Evolutionary conservation across 805 yeast genomes (phyloP).

Genomic region (Osmozyma mogii): DNA sequence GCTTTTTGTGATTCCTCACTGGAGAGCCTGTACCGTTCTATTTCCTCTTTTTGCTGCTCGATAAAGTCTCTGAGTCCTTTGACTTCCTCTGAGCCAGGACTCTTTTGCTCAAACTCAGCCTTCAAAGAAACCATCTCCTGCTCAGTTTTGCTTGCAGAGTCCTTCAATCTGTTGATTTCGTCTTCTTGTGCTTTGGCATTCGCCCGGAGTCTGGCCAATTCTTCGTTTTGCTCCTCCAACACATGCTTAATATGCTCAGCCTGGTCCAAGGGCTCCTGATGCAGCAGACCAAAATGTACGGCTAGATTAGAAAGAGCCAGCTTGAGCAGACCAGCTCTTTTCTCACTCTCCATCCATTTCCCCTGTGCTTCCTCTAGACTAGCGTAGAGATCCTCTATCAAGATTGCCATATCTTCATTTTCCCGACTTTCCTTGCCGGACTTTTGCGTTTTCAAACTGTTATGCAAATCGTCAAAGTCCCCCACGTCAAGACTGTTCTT

Average conservation of each 20-base stretch:
- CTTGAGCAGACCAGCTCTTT: constrained; percentile 3
- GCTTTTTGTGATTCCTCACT: no score
- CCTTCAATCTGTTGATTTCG: constrained; percentile 15
- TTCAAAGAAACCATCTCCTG: constrained; percentile 21
- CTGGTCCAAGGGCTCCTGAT: constrained; percentile 1
- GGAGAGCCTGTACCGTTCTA: no score
- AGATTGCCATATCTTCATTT: constrained; percentile 26
- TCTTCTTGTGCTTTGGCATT: no score
- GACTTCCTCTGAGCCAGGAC: no score
- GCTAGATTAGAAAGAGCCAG: constrained; percentile 4
- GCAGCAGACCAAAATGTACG: constrained; percentile 15
- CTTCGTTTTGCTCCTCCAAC: no score
- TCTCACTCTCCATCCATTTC: constrained; percentile 19
- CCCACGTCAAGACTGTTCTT: constrained; percentile 8
- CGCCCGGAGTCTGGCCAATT: constrained; percentile 4
- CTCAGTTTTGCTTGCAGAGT: constrained; percentile 14
- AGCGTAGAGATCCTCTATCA: constrained; percentile 31
- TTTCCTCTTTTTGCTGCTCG: no score
- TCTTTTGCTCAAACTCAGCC: no score
- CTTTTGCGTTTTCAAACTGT: constrained; percentile 14
- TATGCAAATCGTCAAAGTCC: constrained; percentile 17
- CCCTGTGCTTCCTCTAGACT: constrained; percentile 28
- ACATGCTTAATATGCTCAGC: no score
- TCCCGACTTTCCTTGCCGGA: constrained; percentile 14
- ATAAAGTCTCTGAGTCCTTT: no score